phyloP scores from a whole-genome alignment of 345 rosid species.

The Acer saccharum region DNA sequence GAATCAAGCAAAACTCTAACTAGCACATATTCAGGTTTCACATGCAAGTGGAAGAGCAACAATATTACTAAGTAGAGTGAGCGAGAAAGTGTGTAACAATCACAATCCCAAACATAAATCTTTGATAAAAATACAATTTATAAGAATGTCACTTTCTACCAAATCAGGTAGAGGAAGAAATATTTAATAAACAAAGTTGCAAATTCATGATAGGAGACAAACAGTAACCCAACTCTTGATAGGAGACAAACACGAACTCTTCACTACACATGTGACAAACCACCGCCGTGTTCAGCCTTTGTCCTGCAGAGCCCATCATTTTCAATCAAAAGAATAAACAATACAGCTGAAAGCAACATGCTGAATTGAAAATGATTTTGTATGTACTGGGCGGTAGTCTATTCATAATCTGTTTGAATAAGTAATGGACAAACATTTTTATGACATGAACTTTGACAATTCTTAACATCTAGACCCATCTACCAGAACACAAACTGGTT shows the following conservation, averaged over 20 bases:
- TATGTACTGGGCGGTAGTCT: not conserved
- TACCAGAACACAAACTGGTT: not conserved
- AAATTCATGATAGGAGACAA: too few relatives aligned
- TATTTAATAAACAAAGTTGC: too few relatives aligned
- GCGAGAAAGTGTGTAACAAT: too few relatives aligned
- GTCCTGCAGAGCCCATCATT: constrained; percentile 53
- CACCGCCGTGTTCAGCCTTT: constrained; percentile 58
- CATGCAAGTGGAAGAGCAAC: too few relatives aligned
- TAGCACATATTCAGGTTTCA: too few relatives aligned
- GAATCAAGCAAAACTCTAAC: too few relatives aligned
- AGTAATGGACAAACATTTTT: not conserved
- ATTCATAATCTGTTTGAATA: not conserved
- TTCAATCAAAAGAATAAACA: not conserved
- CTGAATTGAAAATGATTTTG: not conserved
- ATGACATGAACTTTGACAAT: not conserved
- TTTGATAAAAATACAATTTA: too few relatives aligned
- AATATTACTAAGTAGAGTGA: too few relatives aligned
- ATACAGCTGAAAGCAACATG: not conserved
- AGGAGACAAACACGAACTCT: constrained; percentile 6
- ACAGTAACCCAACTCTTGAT: not conserved
- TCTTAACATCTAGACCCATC: constrained; percentile 8
- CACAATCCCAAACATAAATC: too few relatives aligned
- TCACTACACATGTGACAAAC: constrained; percentile 69
- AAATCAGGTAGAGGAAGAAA: too few relatives aligned
- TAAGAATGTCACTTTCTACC: too few relatives aligned